phyloP scores from a whole-genome alignment of 108 stramenopile species.

The Tribonema minus region DNA sequence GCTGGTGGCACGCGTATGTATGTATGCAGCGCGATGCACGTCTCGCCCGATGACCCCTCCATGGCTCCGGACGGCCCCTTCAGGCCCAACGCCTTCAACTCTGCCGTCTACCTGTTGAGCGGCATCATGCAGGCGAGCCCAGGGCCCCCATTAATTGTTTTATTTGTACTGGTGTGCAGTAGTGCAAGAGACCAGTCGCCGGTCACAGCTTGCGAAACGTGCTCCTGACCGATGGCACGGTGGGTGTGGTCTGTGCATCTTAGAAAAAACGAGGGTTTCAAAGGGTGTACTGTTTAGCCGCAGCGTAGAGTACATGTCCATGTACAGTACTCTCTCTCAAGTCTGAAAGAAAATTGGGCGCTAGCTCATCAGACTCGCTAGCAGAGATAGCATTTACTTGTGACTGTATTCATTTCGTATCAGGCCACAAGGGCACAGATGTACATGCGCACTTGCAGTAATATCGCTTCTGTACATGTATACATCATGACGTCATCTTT shows the following conservation, averaged over 20 bases:
- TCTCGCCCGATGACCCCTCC: slow-evolving; percentile 24
- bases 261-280: background rate
- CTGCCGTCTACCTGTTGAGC: slow-evolving; percentile 79
- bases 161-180: background rate
- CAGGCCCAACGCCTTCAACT: slow-evolving; percentile 85
- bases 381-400: too few species aligned
- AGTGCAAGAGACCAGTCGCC: background rate
- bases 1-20: too few species aligned
- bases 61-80: slow-evolving; percentile 85
- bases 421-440: background rate
- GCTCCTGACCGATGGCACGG: background rate
- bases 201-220: background rate
- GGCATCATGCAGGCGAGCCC: slow-evolving; percentile 56
- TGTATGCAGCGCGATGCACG: slow-evolving; percentile 1
- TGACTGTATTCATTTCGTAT: too few species aligned
- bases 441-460: background rate
- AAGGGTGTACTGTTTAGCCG: background rate
- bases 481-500: background rate
- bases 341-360: too few species aligned
- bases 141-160: too few species aligned
- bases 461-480: background rate
- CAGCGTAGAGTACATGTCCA: too few species aligned
- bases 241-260: background rate
- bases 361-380: too few species aligned
- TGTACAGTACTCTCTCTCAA: too few species aligned